Evolutionary conservation across 176 grass and related monocot genomes (phyloP).

Genomic region (Leersia perrieri): DNA sequence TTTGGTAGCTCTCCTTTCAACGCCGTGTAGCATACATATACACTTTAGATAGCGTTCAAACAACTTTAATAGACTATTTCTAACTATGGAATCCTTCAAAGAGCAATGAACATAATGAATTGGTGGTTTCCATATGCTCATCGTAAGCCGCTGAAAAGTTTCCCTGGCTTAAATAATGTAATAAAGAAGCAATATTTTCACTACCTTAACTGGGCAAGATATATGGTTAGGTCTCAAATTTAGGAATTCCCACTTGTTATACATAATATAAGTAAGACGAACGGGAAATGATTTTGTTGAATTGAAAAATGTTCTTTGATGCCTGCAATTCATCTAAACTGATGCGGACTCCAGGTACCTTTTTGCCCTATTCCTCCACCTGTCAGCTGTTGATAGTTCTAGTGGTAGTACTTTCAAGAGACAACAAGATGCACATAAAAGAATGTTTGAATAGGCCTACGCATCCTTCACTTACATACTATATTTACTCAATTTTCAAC

Average conservation of each 20-base stretch:
- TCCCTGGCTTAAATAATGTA: not conserved
- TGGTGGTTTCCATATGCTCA: not conserved
- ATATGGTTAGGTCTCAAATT: not conserved
- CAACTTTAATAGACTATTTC: not conserved
- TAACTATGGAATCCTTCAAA: not conserved
- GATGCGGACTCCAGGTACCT: constrained; percentile 23
- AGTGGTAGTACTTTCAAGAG: not conserved
- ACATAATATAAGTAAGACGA: not conserved
- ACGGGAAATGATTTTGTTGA: not conserved
- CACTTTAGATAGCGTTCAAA: not conserved
- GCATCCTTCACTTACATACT: not conserved
- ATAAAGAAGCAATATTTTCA: not conserved
- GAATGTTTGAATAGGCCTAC: not conserved
- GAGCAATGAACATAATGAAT: not conserved
- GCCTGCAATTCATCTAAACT: not conserved
- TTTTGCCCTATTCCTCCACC: not conserved
- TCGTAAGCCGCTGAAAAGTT: not conserved
- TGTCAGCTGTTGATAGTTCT: not conserved
- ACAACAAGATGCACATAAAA: not conserved
- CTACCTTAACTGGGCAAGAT: constrained; percentile 5
- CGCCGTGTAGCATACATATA: not conserved
- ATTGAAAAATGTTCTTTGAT: not conserved
- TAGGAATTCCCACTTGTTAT: not conserved
- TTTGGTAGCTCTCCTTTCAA: not conserved
- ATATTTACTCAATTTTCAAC: not conserved